Evolutionary conservation across 306 rosid species (phyloP).

Genomic region (Lablab purpureus): DNA sequence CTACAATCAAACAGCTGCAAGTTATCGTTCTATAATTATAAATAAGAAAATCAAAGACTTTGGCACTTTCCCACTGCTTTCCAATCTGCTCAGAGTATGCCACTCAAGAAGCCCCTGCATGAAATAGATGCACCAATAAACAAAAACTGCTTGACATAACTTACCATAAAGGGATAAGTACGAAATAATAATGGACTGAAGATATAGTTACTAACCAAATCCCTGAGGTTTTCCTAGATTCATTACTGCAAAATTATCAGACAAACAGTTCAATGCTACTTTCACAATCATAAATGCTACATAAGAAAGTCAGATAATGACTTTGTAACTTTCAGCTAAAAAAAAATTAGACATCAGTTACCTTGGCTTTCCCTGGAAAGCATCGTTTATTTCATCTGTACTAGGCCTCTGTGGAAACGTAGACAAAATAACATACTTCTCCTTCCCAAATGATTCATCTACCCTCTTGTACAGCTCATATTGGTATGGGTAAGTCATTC

Average conservation of each 20-base stretch:
- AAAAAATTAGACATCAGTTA: constrained; percentile 22
- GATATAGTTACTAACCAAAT: constrained; percentile 64
- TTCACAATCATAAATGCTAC: constrained; percentile 26
- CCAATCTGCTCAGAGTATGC: constrained; percentile 52
- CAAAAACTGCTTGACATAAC: not conserved
- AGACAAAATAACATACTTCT: constrained; percentile 71
- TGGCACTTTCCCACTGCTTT: not conserved
- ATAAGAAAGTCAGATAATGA: not conserved
- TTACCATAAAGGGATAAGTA: not conserved
- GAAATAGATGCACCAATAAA: constrained; percentile 23
- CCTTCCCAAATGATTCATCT: constrained; percentile 73
- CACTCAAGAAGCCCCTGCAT: constrained; percentile 72
- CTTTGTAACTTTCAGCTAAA: not conserved
- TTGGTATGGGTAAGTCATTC: constrained; percentile 66
- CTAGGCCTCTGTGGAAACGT: constrained; percentile 71
- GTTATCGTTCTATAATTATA: not conserved
- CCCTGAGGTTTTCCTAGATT: constrained; percentile 63
- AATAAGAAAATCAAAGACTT: not conserved
- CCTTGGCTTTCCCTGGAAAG: constrained; percentile 82
- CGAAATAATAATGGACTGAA: not conserved
- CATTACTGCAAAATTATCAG: constrained; percentile 60
- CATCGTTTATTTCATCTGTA: constrained; percentile 71
- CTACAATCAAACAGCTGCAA: constrained; percentile 11
- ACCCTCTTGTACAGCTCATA: constrained; percentile 89
- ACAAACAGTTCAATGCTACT: constrained; percentile 25